Base-by-base conservation (phyloP, 352 stramenopile genomes). In the Globisporangium paroecandrum region DNA sequence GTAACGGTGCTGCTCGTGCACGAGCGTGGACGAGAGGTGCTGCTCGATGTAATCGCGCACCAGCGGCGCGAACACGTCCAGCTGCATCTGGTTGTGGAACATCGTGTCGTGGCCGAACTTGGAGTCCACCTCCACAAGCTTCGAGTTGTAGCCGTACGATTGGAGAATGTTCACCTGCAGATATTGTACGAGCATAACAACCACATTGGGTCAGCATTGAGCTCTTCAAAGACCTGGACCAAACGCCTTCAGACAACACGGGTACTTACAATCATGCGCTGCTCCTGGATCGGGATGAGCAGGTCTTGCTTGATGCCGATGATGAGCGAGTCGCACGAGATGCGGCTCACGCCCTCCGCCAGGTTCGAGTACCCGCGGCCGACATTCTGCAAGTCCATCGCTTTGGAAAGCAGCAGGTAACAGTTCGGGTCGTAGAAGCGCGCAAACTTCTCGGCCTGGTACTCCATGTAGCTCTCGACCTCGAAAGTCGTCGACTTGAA, bases 401-500 rank as follows among this genome's bases (percentile, higher is more conserved):
- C 84, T 70, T 96, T 94, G 36, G 89, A 96, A 18, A 96, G 74
- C 68, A 95, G 68, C 61, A 97, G 59, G 71, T 97, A 97, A 76
- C 89, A 95, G 74, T 97, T 96, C 1, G 89, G 84, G 64, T 97
- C 89, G 64, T 87, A 96, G 24, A 86, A 65, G 9, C 85, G 85
- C 29, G 88, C 87, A 62, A 97, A 97, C 69, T 95, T 95, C 67
- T 72, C 83, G 38, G 83, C 89, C 68, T 97, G 86, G 75, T 97
- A 94, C 65, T 93, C 82, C 87, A 97, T 93, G 81, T 97, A 97
- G 60, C 77, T 89, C 74, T 97, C 89, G 0, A 97, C 87, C 34
- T 97, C 89, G 55, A 97, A 97, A 13, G 86, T 95, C 15, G 81
- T 65, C n/a, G 77, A 76, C 66, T 84, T 88, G 62, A 94, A 93